These are phyloP conservation scores for Salvia miltiorrhiza DNA, from an alignment of 257 asterid species.

Conservation along the genomic window DNA sequence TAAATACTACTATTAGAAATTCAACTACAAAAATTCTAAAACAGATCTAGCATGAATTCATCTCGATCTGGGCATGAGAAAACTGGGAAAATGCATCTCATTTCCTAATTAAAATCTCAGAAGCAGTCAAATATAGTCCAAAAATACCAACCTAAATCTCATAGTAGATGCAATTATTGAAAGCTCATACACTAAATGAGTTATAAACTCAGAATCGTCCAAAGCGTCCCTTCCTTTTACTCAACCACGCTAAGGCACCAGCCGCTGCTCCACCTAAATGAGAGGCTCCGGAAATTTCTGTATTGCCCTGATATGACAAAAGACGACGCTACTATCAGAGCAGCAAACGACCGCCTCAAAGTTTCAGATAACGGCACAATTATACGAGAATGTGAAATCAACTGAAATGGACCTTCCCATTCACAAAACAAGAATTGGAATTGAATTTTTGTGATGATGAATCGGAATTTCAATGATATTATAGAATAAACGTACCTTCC, in stretches of 20 bases:
- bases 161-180: neutral
- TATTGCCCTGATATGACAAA: slow-evolving; percentile 54
- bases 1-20: too few species aligned
- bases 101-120: neutral
- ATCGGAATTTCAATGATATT: neutral
- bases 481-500: slow-evolving; percentile 45
- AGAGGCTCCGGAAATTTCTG: slow-evolving; percentile 60
- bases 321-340: neutral
- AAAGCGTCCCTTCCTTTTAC: slow-evolving; percentile 53
- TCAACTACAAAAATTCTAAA: too few species aligned
- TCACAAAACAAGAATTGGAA: neutral
- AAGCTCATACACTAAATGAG: neutral
- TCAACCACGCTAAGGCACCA: slow-evolving; percentile 75
- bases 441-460: neutral
- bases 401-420: neutral
- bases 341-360: neutral
- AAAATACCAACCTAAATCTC: neutral
- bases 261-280: slow-evolving; percentile 89
- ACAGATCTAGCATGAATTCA: too few species aligned
- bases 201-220: slow-evolving; percentile 37
- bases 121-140: neutral
- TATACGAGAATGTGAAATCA: neutral
- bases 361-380: neutral
- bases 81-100: neutral
- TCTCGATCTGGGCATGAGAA: too few species aligned